Conservation (phyloP, 192 early-diverging fungal genomes). For the Linnemannia hyalina region DNA sequence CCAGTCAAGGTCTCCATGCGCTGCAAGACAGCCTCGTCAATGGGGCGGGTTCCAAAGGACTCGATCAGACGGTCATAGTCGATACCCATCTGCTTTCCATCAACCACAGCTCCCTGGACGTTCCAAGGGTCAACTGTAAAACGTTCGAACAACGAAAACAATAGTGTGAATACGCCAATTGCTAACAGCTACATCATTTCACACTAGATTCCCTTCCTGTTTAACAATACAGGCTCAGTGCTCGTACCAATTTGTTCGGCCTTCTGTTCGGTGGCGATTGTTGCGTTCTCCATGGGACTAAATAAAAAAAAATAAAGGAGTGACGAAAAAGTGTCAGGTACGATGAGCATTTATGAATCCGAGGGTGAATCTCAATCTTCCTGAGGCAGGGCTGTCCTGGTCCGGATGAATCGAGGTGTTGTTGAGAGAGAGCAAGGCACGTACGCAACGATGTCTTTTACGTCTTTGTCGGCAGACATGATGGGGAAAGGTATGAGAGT, state of each 20-base stretch:
- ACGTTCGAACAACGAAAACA: background rate
- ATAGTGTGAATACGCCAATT: background rate
- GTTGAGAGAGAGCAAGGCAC: background rate
- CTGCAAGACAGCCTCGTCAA: constrained; percentile 80
- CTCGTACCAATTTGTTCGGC: constrained; percentile 47
- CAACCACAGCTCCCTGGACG: constrained; percentile 91
- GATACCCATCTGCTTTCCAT: constrained; percentile 88
- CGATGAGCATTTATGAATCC: background rate
- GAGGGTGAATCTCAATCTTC: constrained; percentile 16
- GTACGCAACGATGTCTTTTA: constrained; percentile 43
- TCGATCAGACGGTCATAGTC: constrained; percentile 93
- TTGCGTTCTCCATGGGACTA: constrained; percentile 46
- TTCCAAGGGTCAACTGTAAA: constrained; percentile 89
- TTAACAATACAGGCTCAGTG: background rate
- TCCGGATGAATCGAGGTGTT: background rate
- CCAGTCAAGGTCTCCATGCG: constrained; percentile 92
- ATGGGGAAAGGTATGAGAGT: constrained; percentile 12
- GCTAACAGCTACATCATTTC: too few species aligned
- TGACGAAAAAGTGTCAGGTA: background rate
- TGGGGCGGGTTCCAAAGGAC: constrained; percentile 88
- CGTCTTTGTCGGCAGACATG: constrained; percentile 47
- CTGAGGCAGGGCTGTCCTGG: background rate
- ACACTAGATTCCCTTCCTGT: background rate
- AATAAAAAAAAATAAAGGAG: constrained; percentile 4
- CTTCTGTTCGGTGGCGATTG: constrained; percentile 29